phyloP scores from a whole-genome alignment of 208 protist species.

The Trypanosoma lewisi region DNA sequence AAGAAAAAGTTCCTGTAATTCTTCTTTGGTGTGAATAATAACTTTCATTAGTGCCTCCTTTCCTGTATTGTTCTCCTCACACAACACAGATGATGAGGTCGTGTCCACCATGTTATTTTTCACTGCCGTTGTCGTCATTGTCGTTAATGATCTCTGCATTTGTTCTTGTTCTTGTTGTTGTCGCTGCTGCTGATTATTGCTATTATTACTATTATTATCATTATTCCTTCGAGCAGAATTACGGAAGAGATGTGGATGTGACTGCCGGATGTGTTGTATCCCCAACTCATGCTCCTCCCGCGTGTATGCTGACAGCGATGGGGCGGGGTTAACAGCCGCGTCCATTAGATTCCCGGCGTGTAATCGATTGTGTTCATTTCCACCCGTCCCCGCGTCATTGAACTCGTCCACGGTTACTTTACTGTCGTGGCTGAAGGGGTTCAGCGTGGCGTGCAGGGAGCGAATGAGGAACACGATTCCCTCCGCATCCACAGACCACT shows the following conservation, averaged over 20 bases:
- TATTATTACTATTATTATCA: too few relatives aligned
- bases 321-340: not conserved
- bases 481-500: slow-evolving; percentile 54
- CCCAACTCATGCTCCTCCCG: slow-evolving; percentile 68
- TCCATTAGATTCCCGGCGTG: not conserved
- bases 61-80: not conserved
- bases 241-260: slow-evolving; percentile 77
- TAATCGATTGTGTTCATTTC: slow-evolving; percentile 6
- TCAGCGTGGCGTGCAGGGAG: slow-evolving; percentile 65
- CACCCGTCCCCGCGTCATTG: slow-evolving; percentile 7
- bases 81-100: not conserved
- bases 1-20: slow-evolving; percentile 15
- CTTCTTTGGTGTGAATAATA: slow-evolving; percentile 17
- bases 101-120: not conserved
- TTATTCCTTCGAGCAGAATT: slow-evolving; percentile 15
- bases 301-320: slow-evolving; percentile 40
- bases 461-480: slow-evolving; percentile 52
- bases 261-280: slow-evolving; percentile 56
- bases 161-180: not conserved
- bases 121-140: not conserved
- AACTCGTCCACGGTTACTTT: slow-evolving; percentile 50
- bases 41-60: not conserved
- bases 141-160: too few relatives aligned
- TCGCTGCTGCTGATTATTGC: not conserved
- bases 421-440: slow-evolving; percentile 58